Base-by-base conservation (phyloP, 177 flowering plant genomes). In the Tripterygium wilfordii region DNA sequence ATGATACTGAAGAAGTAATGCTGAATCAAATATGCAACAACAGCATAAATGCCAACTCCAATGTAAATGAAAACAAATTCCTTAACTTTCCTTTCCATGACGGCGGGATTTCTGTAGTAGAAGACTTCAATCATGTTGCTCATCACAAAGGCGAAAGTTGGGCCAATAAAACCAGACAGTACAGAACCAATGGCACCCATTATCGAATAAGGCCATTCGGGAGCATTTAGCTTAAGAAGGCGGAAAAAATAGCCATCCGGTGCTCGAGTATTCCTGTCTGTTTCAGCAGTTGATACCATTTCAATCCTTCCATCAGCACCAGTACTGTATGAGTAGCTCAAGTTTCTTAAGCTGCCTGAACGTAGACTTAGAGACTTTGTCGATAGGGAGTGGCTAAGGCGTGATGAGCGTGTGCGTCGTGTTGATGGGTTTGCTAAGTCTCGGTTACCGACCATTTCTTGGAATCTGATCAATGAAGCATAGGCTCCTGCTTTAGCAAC, bases 91-190 rank as follows among this genome's bases (percentile, higher is more conserved):
- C 78, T 77, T 50, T 88, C 96, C 98, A 91, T 91, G 10, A 71
- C 59, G 10, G 72, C 67, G 19, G 70, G 66, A 55, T 91, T 80
- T 42, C 58, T 67, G 42, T 82, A 91, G 75, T 91, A 91, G 74
- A 91, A 91, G 8, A 91, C 98, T 57, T 91, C 96, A 12, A 91
- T 91, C 98, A 91, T 91, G 33, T 86, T 82, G 68, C 95, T 82
- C 98, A 88, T 91, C 26, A 91, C 92, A 27, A 91, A 85, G 2
- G 98, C 98, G 61, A 91, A 91, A 3, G 96, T 91, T 20, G 98
- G 96, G 49, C 98, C 96, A 17, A 91, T 91, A 53, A 85, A 91
- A 8, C 98, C 98, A 2, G 98, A 86, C 8, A 91, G 81, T 4
- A 91, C 74, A 3, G 98, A 88, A 27, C 98, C 98, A 7, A 76